Evolutionary conservation across 306 rosid genomes (phyloP).

Genomic region (Prinsepia uniflora): DNA sequence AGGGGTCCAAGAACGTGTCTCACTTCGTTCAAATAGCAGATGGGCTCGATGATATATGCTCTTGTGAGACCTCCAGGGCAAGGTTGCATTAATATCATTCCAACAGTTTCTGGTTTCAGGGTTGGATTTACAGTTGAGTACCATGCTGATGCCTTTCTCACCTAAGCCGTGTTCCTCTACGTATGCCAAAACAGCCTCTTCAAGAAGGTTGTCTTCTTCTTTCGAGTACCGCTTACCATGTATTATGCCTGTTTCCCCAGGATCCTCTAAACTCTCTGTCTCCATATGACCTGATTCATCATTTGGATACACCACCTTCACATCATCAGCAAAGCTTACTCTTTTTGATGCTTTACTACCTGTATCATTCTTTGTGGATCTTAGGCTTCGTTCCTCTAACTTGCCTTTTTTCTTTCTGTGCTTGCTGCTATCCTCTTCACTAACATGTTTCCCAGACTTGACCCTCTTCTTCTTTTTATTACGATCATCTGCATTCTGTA

Average conservation of each 20-base stretch:
- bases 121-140: conserved; percentile 33
- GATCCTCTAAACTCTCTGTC: not conserved
- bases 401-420: not conserved
- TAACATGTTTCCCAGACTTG: not conserved
- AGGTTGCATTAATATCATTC: conserved; percentile 48
- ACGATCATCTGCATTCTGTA: conserved; percentile 1
- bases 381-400: conserved; percentile 11
- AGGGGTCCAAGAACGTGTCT: conserved; percentile 43
- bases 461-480: conserved; percentile 3
- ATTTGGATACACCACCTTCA: conserved; percentile 38
- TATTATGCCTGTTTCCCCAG: conserved; percentile 17
- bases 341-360: conserved; percentile 29
- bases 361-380: conserved; percentile 17
- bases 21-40: conserved; percentile 48
- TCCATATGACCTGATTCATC: not conserved
- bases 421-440: not conserved
- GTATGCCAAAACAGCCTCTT: conserved; percentile 47
- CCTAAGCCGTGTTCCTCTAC: conserved; percentile 51
- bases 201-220: conserved; percentile 64
- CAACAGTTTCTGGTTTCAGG: conserved; percentile 51
- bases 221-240: conserved; percentile 56
- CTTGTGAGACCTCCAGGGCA: conserved; percentile 41
- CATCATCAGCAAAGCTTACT: conserved; percentile 58
- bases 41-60: conserved; percentile 60
- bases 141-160: conserved; percentile 51